phyloP scores from a whole-genome alignment of 306 rosid species.

The Chamaecrista fasciculata region DNA sequence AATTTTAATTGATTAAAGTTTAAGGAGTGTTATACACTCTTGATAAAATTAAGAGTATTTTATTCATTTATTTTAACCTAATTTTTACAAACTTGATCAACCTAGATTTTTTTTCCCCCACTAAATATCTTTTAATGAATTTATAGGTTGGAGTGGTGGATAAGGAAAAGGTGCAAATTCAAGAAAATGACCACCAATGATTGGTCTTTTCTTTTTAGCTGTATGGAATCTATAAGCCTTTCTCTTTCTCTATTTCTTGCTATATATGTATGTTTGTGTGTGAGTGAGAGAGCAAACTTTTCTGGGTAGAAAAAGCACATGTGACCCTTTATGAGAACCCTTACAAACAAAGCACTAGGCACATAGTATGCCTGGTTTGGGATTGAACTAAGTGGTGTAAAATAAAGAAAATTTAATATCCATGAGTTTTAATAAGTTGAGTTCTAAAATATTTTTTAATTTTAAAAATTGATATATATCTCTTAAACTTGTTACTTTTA shows the following conservation, averaged over 20 bases:
- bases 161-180: constrained; percentile 55
- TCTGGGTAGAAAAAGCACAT: not conserved
- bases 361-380: constrained; percentile 4
- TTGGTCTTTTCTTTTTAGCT: constrained; percentile 58
- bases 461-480: no score
- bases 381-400: constrained; percentile 9
- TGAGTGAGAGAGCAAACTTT: not conserved
- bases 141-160: constrained; percentile 53
- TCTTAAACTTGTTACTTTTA: no score
- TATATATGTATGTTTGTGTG: not conserved
- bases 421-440: no score
- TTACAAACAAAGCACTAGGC: constrained; percentile 19
- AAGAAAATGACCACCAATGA: constrained; percentile 53
- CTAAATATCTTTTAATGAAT: constrained; percentile 24
- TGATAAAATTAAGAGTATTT: no score
- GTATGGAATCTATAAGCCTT: constrained; percentile 48
- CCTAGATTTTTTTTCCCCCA: not conserved
- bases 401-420: no score
- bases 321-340: constrained; percentile 14
- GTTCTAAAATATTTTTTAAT: no score
- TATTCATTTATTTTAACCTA: not conserved
- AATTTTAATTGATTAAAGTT: no score
- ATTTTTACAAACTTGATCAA: constrained; percentile 2
- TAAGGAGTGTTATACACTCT: no score
- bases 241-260: not conserved